Conservation (phyloP, 2,329 filamentous ascomycete genomes). For the Alternaria gansuensis region DNA sequence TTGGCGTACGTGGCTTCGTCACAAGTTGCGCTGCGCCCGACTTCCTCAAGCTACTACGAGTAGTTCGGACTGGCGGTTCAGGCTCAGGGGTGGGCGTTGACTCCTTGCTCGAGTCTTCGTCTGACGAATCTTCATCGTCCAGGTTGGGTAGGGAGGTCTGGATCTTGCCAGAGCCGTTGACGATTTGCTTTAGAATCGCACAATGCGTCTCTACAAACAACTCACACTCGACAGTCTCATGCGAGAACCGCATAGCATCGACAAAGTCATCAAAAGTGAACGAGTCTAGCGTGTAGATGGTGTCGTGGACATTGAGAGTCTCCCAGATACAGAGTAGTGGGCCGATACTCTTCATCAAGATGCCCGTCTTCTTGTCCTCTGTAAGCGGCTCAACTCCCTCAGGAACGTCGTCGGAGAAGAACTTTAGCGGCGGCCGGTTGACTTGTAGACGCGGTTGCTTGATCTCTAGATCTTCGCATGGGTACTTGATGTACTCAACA, state of each 20-base stretch:
- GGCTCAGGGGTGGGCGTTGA: conserved; percentile 66
- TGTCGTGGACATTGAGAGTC: conserved; percentile 96
- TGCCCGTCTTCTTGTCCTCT: conserved; percentile 58
- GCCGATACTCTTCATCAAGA: conserved; percentile 86
- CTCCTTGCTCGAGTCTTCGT: conserved; percentile 63
- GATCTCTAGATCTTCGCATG: conserved; percentile 91
- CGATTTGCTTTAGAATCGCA: conserved; percentile 84
- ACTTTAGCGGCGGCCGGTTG: conserved; percentile 78
- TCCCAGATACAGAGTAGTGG: conserved; percentile 92
- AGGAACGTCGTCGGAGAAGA: conserved; percentile 71
- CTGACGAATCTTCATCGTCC: conserved; percentile 53
- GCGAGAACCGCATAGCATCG: conserved; percentile 82
- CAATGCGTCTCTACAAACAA: conserved; percentile 92
- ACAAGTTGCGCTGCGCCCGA: conserved; percentile 70
- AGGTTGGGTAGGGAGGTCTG: conserved; percentile 80
- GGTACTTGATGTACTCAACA: conserved; percentile 79
- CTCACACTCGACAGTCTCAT: conserved; percentile 77
- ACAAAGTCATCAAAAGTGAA: conserved; percentile 98
- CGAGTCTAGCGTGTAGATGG: conserved; percentile 91
- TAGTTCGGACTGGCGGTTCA: conserved; percentile 80
- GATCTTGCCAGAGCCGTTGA: conserved; percentile 80
- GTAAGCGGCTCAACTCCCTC: conserved; percentile 50
- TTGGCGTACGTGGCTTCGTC: conserved; percentile 50
- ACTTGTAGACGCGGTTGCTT: conserved; percentile 69
- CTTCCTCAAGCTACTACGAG: conserved; percentile 85